Percentiles rank a stretch among this genome's conserved stretches.
phyloP scores from a whole-genome alignment of 2,329 filamentous ascomycete species.

The Trichophyton simii region DNA sequence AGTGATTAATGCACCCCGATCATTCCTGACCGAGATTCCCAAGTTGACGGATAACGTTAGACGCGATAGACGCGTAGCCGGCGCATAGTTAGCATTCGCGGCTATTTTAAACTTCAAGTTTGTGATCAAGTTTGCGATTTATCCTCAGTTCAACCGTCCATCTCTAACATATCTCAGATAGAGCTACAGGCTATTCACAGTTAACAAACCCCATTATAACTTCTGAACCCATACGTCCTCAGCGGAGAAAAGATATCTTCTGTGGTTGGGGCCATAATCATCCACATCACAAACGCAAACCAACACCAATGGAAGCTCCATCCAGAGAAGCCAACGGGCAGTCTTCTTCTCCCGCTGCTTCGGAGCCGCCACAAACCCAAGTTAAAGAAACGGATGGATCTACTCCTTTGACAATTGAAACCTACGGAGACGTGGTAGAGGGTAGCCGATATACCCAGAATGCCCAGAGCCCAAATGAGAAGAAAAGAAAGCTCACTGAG shows the following conservation, averaged over 20 bases:
- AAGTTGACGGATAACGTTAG: neutral
- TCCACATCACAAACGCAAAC: neutral
- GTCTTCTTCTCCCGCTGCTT: neutral
- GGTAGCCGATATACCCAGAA: neutral
- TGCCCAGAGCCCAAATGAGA: constrained; percentile 11
- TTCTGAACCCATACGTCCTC: neutral
- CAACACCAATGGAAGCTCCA: neutral
- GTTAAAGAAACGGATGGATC: neutral
- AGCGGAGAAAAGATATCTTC: neutral
- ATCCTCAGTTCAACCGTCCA: neutral
- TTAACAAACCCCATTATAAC: neutral
- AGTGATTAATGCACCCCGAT: too few species aligned
- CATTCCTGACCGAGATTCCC: too few species aligned
- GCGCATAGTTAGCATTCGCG: neutral
- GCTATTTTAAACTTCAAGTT: neutral
- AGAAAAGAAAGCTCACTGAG: constrained; percentile 21
- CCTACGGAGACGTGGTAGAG: neutral
- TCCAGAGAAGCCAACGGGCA: neutral
- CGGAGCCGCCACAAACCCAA: neutral
- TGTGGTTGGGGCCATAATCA: neutral
- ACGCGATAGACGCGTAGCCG: neutral
- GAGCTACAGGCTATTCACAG: neutral
- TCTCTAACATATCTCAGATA: neutral
- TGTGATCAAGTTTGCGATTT: neutral
- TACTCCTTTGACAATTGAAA: neutral